Base-by-base conservation (phyloP, 1,284 basidiomycete genomes). In the Tremellales sp. region DNA sequence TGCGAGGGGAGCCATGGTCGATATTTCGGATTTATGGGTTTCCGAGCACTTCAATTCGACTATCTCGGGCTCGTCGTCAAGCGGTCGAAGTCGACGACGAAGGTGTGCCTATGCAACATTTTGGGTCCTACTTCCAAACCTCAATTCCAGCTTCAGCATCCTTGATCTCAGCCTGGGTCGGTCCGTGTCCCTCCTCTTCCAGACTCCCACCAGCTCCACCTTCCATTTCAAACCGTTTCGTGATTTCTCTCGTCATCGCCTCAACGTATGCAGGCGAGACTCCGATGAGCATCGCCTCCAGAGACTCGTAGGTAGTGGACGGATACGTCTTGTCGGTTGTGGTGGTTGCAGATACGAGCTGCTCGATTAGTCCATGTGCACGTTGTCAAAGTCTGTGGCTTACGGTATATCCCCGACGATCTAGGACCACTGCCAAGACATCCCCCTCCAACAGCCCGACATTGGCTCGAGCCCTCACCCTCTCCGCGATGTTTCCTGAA, bases 271-370 rank as follows among this genome's bases (percentile, higher is more conserved):
- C 53, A 3, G 60, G 61, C 35, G 62, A 65, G 12, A 62, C 39
- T 11, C 60, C 68, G 25, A 72, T 72, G 40, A 72, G 53, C 10
- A 72, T 53, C 11, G 67, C 57, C 46, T 72, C 69, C 29, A 72
- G 54, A 0, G 57, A 57, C 46, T 72, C 69, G 49, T 61, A 72
- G 11, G 65, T 63, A 33, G 41, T 26, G 10, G 49, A 36, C 6
- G 48, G 46, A 19, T 51, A 35, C 0, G 49, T 43, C 6, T 43
- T 40, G 29, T 41, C 43, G 12, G 42, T 46, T 23, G 41, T 33
- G 8, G 51, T 24, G 3, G 50, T 49, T 0, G 40, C 48, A 2
- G 35, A 26, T 21, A 57, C 57, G 26, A 60, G 46, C 56, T 61
- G 43, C 10, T 10, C 17, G 29, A n/a, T 25, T 12, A 22, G 25